These are phyloP conservation scores for Mesembryanthemum crystallinum DNA, from an alignment of 148 eudicot genomes.

Conservation along the genomic window DNA sequence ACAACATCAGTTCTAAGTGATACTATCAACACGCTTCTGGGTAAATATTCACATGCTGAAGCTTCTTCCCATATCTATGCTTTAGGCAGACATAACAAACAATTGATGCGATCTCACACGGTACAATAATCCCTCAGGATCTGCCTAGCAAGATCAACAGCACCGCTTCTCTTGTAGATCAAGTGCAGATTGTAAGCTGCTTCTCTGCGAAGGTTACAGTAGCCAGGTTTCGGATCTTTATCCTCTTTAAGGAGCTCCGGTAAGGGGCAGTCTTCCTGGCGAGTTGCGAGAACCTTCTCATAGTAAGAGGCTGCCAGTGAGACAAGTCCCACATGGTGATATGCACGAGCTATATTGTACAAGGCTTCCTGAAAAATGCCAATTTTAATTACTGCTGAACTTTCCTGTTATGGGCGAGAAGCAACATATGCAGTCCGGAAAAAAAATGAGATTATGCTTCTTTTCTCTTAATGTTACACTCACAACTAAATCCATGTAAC, in stretches of 20 bases:
- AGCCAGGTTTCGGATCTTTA: conserved; percentile 44
- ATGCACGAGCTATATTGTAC: conserved; percentile 79
- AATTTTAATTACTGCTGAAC: background rate
- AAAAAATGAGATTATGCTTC: too few relatives aligned
- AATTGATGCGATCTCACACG: conserved; percentile 24
- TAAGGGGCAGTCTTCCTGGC: conserved; percentile 55
- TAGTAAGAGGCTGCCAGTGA: conserved; percentile 67
- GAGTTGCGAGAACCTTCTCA: conserved; percentile 68
- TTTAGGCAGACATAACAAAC: background rate
- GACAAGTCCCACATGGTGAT: conserved; percentile 78
- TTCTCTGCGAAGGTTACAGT: conserved; percentile 85
- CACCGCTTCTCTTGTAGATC: conserved; percentile 78
- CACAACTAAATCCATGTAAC: background rate
- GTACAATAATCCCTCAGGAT: conserved; percentile 61
- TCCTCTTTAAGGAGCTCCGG: conserved; percentile 48
- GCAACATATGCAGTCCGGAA: background rate
- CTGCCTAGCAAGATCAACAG: conserved; percentile 85
- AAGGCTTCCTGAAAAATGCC: conserved; percentile 60
- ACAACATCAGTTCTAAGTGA: too few relatives aligned
- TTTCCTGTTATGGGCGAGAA: background rate
- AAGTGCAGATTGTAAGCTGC: conserved; percentile 86
- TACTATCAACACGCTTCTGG: too few relatives aligned
- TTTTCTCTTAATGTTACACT: too few relatives aligned
- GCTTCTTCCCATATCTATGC: background rate
- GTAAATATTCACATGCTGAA: background rate